phyloP scores from a whole-genome alignment of 495 filamentous ascomycete genomes.

The Penicillium ochrochloron region DNA sequence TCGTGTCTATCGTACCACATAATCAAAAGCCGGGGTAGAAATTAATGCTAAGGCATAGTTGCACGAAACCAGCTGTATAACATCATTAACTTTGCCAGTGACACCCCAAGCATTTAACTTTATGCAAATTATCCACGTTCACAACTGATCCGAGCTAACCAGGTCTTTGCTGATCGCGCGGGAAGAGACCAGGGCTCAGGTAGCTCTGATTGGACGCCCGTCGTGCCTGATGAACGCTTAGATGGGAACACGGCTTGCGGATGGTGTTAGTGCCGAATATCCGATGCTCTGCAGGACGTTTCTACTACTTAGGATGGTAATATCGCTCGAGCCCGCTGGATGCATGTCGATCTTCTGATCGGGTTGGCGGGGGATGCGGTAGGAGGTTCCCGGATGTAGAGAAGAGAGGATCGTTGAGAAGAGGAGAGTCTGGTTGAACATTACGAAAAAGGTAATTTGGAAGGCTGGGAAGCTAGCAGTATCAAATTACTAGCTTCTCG shows the following conservation, averaged over 20 bases:
- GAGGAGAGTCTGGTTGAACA: neutral
- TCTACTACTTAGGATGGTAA: constrained; percentile 18
- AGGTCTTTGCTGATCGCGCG: constrained; percentile 17
- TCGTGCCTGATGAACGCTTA: constrained; percentile 17
- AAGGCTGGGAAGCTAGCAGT: neutral
- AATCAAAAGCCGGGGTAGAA: neutral
- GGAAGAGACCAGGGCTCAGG: constrained; percentile 7
- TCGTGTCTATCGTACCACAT: neutral
- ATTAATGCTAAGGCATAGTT: neutral
- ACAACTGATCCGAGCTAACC: neutral
- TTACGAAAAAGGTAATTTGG: neutral
- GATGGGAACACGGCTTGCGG: constrained; percentile 13
- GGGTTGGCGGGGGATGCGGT: constrained; percentile 3
- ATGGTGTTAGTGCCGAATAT: constrained; percentile 22
- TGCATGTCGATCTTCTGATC: constrained; percentile 14
- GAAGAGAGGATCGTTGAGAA: neutral
- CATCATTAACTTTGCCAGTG: neutral
- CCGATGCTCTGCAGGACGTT: constrained; percentile 16
- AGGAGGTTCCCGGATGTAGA: neutral
- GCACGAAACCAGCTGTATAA: neutral
- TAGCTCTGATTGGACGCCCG: constrained; percentile 14
- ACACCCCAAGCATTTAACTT: neutral
- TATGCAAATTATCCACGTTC: constrained; percentile 11
- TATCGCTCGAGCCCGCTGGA: constrained; percentile 15
- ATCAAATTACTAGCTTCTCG: neutral